Evolutionary conservation across 768 basidiomycete species (phyloP), one percentile per base, ranked within the genome.

Genomic region (Tulasnella sp.): DNA sequence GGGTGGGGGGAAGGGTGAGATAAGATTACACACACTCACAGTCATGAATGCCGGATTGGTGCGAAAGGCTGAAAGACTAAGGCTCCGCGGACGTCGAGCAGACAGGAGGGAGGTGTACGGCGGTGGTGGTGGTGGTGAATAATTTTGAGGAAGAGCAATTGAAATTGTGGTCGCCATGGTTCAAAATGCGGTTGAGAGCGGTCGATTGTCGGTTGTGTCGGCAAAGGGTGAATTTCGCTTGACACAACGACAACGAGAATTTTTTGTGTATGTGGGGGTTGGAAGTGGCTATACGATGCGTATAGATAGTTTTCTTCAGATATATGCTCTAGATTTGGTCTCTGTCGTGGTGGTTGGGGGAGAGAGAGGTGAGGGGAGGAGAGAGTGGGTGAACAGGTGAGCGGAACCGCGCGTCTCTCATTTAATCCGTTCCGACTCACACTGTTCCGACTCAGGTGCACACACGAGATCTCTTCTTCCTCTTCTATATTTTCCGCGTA

Each of bases 401-500:
- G 62, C 62, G 62, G 62, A 68, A 36, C 62, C 62, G 62, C 62
- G 62, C 24, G 16, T 24, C 16, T 36, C 62, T 68, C 62, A 27
- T 68, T 68, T 68, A 68, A 68, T 68, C 62, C 62, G 62, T 68
- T 34, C 31, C 62, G 62, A 68, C 62, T 68, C 62, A 68, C 62
- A 68, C 62, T 36, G 9, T 52, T 24, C 52, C 52, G 52, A 24
- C 21, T 52, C 52, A 52, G 52, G 52, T 52, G 62, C 16, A 36
- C 16, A 36, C 62, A 68, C 62, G 62, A 68, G 62, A 68, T 68
- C 62, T 68, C 10, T 68, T 68, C 62, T 68, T 68, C 34, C 62
- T 58, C 34, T 36, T 68, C 34, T 68, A 31, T 68, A 12, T 36
- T 12, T 31, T 68, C 62, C 62, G 62, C 16, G 62, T 6, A 14